Evolutionary conservation across 495 filamentous ascomycete species (phyloP), one percentile per base, ranked within the genome.

Genomic region (Lasiosphaeria ovina): DNA sequence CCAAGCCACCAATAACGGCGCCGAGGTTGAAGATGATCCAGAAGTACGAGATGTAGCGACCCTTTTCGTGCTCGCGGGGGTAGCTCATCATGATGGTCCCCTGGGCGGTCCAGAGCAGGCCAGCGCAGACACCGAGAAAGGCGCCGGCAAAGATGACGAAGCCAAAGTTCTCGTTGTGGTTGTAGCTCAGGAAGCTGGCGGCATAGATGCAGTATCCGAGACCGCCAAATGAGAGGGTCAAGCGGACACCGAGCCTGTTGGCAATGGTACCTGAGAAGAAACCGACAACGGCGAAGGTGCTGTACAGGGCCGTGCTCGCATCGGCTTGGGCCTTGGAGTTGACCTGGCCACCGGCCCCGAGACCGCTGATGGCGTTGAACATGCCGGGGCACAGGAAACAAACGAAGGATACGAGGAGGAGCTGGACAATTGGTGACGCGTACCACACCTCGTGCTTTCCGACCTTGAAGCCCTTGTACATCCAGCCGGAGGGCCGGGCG

Each of bases 61-160:
- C 93, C 77, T 97, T 97, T 51, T 85, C 79, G 16, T 82, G 74
- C 69, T 97, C 93, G 48, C 81, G 77, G 0, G 93, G 93, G 72
- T 97, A 97, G 58, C 88, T 86, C 87, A 96, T 93, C 93, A 97
- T 96, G 69, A 97, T 89, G 31, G 91, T 89, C 59, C 93, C 93
- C 75, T 97, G 93, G 0, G 91, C 93, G 59, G 87, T 90, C 93
- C 92, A 97, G 35, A 97, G 79, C 42, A 96, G 73, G 68, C 90
- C 92, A 34, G 90, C 92, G 74, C 91, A 96, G 51, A 90, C 75
- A 77, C 86, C 86, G 45, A 91, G 81, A 32, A 89, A 79, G 14
- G 86, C 86, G 57, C 89, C 89, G 49, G 88, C 85, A 59, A 91
- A 91, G 58, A 91, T 85, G 60, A 90, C 89, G 66, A 95, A 87